Conservation (phyloP, 2,329 filamentous ascomycete genomes). For the Hypoxylon sp. region DNA sequence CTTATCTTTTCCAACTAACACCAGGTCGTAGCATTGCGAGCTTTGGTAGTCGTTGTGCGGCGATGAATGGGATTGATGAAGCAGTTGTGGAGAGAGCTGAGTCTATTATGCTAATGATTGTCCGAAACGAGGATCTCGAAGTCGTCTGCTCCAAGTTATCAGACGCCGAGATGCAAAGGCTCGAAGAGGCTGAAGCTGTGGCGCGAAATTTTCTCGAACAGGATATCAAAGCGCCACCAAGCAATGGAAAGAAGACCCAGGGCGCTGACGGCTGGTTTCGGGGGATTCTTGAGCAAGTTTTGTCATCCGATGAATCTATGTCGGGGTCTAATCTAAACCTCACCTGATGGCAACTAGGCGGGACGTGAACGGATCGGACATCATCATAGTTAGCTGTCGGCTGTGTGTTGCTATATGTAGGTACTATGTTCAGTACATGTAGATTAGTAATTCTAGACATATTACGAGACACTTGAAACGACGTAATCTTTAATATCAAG, state of each 20-base stretch:
- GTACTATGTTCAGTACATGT: background rate
- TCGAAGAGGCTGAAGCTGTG: slow-evolving; percentile 76
- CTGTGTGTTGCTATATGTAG: background rate
- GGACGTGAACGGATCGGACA: too few relatives aligned
- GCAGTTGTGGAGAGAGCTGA: slow-evolving; percentile 83
- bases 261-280: slow-evolving; percentile 43
- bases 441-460: background rate
- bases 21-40: slow-evolving; percentile 81
- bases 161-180: slow-evolving; percentile 71
- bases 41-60: slow-evolving; percentile 88
- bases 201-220: slow-evolving; percentile 71
- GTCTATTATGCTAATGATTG: slow-evolving; percentile 76
- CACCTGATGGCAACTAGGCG: background rate
- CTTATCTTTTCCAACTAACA: slow-evolving; percentile 80
- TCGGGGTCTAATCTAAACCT: slow-evolving; percentile 3
- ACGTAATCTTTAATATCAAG: background rate
- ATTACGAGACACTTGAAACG: background rate
- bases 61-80: slow-evolving; percentile 84
- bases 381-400: background rate
- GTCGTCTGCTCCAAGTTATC: slow-evolving; percentile 79
- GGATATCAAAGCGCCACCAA: slow-evolving; percentile 54
- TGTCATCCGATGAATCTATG: slow-evolving; percentile 32
- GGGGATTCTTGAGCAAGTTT: slow-evolving; percentile 48
- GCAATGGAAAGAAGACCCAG: slow-evolving; percentile 21
- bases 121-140: slow-evolving; percentile 82